A percentile compares a stretch with the other conserved stretches of the same genome.
Evolutionary conservation across 768 basidiomycete species (phyloP).

Genomic region (Mycena epipterygia): DNA sequence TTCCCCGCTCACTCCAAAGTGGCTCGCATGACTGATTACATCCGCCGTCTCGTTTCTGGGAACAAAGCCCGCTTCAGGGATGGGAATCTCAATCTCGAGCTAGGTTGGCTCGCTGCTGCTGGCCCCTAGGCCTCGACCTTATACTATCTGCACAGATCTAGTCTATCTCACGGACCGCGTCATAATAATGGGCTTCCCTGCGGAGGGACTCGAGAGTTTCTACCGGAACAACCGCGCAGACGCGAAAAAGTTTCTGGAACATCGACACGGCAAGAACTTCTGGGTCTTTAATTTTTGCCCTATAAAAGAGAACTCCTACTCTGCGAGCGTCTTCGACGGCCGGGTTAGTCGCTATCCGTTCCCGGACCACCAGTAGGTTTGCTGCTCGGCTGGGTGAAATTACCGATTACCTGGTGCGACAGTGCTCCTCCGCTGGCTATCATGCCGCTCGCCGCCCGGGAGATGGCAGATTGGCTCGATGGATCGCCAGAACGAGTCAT

Average conservation of each 20-base stretch:
- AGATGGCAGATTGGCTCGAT: constrained; percentile 81
- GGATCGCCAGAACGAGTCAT: constrained; percentile 76
- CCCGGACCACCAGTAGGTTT: constrained; percentile 88
- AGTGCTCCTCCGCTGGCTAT: constrained; percentile 85
- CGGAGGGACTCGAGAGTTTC: constrained; percentile 79
- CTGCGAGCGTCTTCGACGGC: constrained; percentile 74
- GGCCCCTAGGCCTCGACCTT: background rate
- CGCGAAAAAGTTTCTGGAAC: constrained; percentile 80
- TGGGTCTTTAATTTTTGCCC: constrained; percentile 95
- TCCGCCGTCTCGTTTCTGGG: constrained; percentile 85
- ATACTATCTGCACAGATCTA: constrained; percentile 52
- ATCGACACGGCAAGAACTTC: constrained; percentile 81
- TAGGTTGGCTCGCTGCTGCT: background rate
- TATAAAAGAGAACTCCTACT: constrained; percentile 84
- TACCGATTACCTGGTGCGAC: background rate
- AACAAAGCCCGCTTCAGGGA: constrained; percentile 85
- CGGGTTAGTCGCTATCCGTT: constrained; percentile 89
- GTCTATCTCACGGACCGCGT: constrained; percentile 81
- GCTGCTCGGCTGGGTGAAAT: background rate
- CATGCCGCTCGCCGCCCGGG: constrained; percentile 78
- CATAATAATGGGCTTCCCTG: constrained; percentile 90
- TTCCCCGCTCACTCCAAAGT: no score
- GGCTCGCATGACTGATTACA: constrained; percentile 77
- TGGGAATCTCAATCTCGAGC: constrained; percentile 67
- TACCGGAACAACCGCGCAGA: constrained; percentile 87